Percentiles rank a stretch among this genome's conserved stretches.
phyloP scores from a whole-genome alignment of 140 eudicot genomes.

The Flaveria floridana region DNA sequence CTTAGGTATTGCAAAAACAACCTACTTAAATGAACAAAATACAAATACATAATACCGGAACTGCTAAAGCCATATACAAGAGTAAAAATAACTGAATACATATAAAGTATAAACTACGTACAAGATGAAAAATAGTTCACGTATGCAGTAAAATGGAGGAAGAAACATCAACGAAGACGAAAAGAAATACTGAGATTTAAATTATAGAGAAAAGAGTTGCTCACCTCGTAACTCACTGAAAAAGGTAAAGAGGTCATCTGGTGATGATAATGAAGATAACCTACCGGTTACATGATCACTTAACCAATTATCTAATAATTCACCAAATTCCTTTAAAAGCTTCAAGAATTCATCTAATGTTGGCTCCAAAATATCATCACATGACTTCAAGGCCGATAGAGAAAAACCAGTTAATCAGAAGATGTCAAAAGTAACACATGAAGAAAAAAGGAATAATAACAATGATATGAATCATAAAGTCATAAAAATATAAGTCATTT shows the following conservation, averaged over 20 bases:
- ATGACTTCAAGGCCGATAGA: conserved; percentile 34
- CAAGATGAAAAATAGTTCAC: not conserved
- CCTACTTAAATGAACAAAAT: not conserved
- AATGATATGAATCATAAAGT: conserved; percentile 16
- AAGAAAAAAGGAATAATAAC: not conserved
- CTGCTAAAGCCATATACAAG: not conserved
- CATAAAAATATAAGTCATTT: not conserved
- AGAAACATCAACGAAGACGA: not conserved
- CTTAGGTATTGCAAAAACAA: not conserved
- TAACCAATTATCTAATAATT: conserved; percentile 59
- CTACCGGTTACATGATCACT: conserved; percentile 55
- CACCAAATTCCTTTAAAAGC: conserved; percentile 64
- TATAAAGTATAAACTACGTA: not conserved
- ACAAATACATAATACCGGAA: conserved; percentile 10
- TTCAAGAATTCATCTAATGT: conserved; percentile 64
- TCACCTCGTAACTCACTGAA: conserved; percentile 81
- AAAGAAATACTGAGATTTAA: conserved; percentile 9
- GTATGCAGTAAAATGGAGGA: conserved; percentile 1
- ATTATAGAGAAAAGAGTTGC: conserved; percentile 20
- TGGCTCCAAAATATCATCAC: conserved; percentile 85
- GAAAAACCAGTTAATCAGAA: not conserved
- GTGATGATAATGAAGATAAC: conserved; percentile 65
- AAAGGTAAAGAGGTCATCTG: conserved; percentile 88
- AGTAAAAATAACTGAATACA: not conserved
- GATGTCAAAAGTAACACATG: not conserved